phyloP scores from a whole-genome alignment of 108 stramenopile species.

The Cylindrotheca closterium region DNA sequence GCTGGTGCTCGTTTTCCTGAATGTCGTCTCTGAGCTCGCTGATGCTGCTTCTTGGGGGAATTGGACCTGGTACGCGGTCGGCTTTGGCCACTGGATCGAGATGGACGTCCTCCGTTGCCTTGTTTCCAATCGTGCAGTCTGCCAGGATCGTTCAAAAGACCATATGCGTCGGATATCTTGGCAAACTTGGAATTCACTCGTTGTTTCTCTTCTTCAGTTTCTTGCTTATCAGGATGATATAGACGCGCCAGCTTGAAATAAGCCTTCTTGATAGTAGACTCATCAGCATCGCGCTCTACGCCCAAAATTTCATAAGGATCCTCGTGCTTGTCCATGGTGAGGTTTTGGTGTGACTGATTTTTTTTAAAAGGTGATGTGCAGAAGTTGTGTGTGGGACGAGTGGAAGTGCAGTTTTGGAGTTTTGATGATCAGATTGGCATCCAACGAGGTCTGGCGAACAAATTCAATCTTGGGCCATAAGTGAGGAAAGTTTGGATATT shows the following conservation, averaged over 20 bases:
- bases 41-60: too few species aligned
- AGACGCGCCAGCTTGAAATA: slow-evolving; percentile 62
- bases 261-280: slow-evolving; percentile 73
- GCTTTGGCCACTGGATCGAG: too few species aligned
- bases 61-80: too few species aligned
- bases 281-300: slow-evolving; percentile 44
- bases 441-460: too few species aligned
- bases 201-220: slow-evolving; percentile 34
- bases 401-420: too few species aligned
- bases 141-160: slow-evolving; percentile 65
- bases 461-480: too few species aligned
- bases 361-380: too few species aligned
- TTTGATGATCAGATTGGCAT: too few species aligned
- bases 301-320: slow-evolving; percentile 69
- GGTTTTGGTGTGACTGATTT: slow-evolving; percentile 51
- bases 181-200: slow-evolving; percentile 73
- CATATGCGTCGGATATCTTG: slow-evolving; percentile 69
- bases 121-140: slow-evolving; percentile 55
- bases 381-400: too few species aligned
- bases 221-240: slow-evolving; percentile 65
- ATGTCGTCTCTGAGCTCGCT: too few species aligned
- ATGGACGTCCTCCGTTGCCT: slow-evolving; percentile 8
- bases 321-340: slow-evolving; percentile 80
- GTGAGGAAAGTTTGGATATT: too few species aligned
- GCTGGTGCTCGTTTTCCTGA: too few species aligned